Percentiles rank a stretch among this genome's conserved stretches.
Evolutionary conservation across 225 moss, liverwort and hornwort genomes (phyloP).

Genomic region (Bryoerythrophyllum caledonicum): DNA sequence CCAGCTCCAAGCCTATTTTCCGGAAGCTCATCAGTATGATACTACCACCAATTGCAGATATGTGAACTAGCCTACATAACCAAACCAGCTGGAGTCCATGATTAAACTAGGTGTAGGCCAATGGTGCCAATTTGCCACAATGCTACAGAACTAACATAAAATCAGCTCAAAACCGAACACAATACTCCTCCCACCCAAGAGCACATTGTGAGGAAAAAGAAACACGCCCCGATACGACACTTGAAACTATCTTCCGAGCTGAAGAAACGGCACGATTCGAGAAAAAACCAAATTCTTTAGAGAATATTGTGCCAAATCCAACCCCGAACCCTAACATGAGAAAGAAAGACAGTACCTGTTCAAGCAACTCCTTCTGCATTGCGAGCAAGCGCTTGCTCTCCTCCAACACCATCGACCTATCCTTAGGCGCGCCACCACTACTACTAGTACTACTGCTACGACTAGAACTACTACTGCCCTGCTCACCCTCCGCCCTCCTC

Average conservation of each 20-base stretch:
- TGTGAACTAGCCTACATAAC: too few species aligned
- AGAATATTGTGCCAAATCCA: too few species aligned
- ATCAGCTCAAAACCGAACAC: too few species aligned
- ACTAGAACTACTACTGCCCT: not conserved
- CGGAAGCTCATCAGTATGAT: not conserved
- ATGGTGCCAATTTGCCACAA: too few species aligned
- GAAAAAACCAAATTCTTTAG: not conserved
- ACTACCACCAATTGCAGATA: constrained; percentile 1
- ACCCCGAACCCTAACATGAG: constrained; percentile 6
- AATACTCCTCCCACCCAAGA: not conserved
- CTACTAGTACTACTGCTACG: too few species aligned
- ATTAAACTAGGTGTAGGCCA: too few species aligned
- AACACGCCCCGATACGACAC: not conserved
- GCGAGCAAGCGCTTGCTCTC: constrained; percentile 81
- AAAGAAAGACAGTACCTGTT: constrained; percentile 46
- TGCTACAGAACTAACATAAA: too few species aligned
- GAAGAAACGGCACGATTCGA: not conserved
- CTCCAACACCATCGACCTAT: constrained; percentile 60
- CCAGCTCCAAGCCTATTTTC: not conserved
- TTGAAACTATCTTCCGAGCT: not conserved
- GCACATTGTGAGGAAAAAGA: not conserved
- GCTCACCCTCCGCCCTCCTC: constrained; percentile 28
- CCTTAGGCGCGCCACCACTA: constrained; percentile 19
- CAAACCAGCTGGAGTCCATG: too few species aligned
- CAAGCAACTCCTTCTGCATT: constrained; percentile 79